phyloP scores from a whole-genome alignment of 441 rosid genomes.

The Populus hybrid region DNA sequence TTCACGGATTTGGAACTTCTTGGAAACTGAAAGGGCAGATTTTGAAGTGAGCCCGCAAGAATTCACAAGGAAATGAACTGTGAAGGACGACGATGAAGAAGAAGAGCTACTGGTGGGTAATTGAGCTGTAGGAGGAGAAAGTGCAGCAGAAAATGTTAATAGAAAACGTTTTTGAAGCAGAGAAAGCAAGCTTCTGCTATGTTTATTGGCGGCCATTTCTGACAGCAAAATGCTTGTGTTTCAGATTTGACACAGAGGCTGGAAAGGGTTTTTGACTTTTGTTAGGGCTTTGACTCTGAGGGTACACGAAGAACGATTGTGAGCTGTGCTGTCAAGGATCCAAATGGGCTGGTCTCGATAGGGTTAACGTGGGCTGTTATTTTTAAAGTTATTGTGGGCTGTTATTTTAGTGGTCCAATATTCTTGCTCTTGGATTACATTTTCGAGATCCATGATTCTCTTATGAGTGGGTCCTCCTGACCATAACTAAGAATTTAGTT shows the following conservation, averaged over 20 bases:
- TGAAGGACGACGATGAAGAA: not conserved
- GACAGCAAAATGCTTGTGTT: not conserved
- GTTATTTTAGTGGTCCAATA: not conserved
- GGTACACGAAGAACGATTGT: not conserved
- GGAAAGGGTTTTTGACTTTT: not conserved
- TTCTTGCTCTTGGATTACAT: too few relatives aligned
- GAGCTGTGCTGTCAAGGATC: not conserved
- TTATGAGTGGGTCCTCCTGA: too few relatives aligned
- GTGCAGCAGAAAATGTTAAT: too few relatives aligned
- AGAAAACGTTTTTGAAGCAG: too few relatives aligned
- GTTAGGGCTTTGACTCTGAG: not conserved
- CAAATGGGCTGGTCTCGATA: not conserved
- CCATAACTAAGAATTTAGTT: too few relatives aligned
- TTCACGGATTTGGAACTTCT: not conserved
- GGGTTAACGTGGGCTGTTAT: not conserved
- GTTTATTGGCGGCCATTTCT: not conserved
- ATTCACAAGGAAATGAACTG: constrained; percentile 15
- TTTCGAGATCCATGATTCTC: too few relatives aligned
- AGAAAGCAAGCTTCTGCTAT: not conserved
- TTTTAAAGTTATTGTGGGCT: not conserved
- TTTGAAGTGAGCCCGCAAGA: constrained; percentile 12
- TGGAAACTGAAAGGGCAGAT: constrained; percentile 13
- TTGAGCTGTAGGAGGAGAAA: too few relatives aligned
- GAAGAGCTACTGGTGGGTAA: too few relatives aligned
- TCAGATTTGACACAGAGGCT: not conserved